These are phyloP conservation scores for Plasmodium falciparum DNA, from an alignment of 169 alveolate genomes.

Conservation along the genomic window DNA sequence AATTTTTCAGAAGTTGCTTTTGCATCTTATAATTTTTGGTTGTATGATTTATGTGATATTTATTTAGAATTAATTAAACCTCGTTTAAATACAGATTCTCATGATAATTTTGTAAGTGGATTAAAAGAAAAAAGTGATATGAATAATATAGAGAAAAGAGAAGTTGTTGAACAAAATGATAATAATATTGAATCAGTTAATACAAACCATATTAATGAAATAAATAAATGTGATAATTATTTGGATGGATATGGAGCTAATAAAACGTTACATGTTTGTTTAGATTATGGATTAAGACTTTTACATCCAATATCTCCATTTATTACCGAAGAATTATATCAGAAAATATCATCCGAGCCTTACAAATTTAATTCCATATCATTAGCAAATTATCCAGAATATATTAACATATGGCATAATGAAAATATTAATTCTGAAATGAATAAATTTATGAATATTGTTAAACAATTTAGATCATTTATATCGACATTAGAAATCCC, in stretches of 20 bases:
- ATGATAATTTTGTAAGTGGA: neutral
- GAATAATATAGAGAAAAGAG: conserved; percentile 15
- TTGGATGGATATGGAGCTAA: conserved; percentile 67
- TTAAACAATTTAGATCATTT: conserved; percentile 84
- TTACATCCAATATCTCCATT: conserved; percentile 99
- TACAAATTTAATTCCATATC: conserved; percentile 79
- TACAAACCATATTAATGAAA: conserved; percentile 76
- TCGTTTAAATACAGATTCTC: conserved; percentile 79
- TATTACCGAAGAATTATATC: conserved; percentile 97
- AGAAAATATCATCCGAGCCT: conserved; percentile 89
- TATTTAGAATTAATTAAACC: conserved; percentile 96
- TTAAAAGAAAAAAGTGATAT: conserved; percentile 20
- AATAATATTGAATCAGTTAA: conserved; percentile 76
- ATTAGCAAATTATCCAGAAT: conserved; percentile 80
- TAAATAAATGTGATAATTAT: conserved; percentile 1
- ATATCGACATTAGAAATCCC: conserved; percentile 86
- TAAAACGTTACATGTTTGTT: conserved; percentile 84
- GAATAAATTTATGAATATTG: conserved; percentile 78
- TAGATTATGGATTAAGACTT: conserved; percentile 91
- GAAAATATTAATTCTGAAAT: conserved; percentile 67
- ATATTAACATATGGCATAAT: conserved; percentile 53
- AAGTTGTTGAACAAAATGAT: neutral
- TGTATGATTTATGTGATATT: conserved; percentile 97
- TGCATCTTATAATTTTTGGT: conserved; percentile 96
- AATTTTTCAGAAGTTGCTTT: conserved; percentile 96